Percentiles rank a stretch among this genome's conserved stretches.
phyloP scores from a whole-genome alignment of 2,329 filamentous ascomycete species.

The Cadophora sp. region DNA sequence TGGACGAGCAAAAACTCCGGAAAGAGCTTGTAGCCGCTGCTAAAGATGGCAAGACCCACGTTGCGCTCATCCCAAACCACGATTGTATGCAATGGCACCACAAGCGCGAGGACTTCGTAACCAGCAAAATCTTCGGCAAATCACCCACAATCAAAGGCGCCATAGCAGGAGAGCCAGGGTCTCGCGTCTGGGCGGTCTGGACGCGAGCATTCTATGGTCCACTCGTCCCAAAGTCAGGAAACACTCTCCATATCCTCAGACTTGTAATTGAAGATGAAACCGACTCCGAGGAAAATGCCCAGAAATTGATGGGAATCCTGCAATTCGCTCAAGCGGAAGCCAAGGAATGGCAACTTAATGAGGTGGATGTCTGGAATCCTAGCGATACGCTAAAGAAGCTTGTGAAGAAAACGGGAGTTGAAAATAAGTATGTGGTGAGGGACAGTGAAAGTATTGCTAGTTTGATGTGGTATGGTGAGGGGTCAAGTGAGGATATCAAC shows the following conservation, averaged over 20 bases:
- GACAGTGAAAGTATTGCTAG: constrained; percentile 73
- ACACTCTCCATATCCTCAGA: constrained; percentile 73
- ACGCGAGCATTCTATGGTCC: constrained; percentile 68
- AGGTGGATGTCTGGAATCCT: constrained; percentile 87
- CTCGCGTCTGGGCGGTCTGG: constrained; percentile 78
- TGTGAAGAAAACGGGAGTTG: constrained; percentile 55
- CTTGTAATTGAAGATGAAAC: constrained; percentile 66
- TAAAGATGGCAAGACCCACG: constrained; percentile 53
- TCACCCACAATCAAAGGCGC: constrained; percentile 72
- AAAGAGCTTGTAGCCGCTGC: constrained; percentile 51
- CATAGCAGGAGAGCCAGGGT: constrained; percentile 55
- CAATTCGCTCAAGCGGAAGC: constrained; percentile 74
- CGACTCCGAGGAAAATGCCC: constrained; percentile 52
- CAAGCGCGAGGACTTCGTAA: constrained; percentile 81
- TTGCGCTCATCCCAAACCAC: constrained; percentile 73
- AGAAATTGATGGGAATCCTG: constrained; percentile 68
- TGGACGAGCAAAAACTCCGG: constrained; percentile 69
- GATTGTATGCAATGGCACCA: constrained; percentile 79
- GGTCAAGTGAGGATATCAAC: constrained; percentile 60
- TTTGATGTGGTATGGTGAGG: constrained; percentile 72
- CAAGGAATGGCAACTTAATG: constrained; percentile 69
- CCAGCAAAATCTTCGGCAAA: constrained; percentile 62
- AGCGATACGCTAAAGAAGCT: constrained; percentile 57
- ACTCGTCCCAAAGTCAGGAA: constrained; percentile 54
- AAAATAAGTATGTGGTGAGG: constrained; percentile 57